These are phyloP conservation scores for Xylariaceae sp. DNA, from an alignment of 2,329 filamentous ascomycete species.

Conservation along the genomic window DNA sequence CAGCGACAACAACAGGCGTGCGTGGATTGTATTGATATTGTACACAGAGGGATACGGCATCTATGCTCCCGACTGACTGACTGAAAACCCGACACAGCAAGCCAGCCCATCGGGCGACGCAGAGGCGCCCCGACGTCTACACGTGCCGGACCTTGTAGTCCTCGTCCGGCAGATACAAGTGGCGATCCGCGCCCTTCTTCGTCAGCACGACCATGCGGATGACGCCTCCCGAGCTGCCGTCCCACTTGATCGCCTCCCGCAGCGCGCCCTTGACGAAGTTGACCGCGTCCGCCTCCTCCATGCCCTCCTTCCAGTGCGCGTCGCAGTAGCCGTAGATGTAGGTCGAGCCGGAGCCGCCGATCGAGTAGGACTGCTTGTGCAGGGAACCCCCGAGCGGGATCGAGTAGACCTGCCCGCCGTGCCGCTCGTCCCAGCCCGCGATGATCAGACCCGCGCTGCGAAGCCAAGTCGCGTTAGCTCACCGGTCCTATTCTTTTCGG, in stretches of 20 bases:
- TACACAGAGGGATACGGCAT: slow-evolving; percentile 21
- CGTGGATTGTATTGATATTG: slow-evolving; percentile 23
- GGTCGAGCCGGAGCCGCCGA: slow-evolving; percentile 94
- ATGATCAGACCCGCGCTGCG: slow-evolving; percentile 92
- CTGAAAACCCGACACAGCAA: too few relatives aligned
- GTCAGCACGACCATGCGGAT: slow-evolving; percentile 98
- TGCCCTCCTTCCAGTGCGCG: slow-evolving; percentile 90
- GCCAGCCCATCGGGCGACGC: too few relatives aligned
- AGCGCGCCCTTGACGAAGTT: slow-evolving; percentile 90
- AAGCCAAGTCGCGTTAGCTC: slow-evolving; percentile 3
- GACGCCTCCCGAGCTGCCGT: slow-evolving; percentile 96
- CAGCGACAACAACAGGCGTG: slow-evolving; percentile 1
- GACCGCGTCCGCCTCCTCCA: slow-evolving; percentile 90
- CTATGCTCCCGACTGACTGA: slow-evolving; percentile 10
- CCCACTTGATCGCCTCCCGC: slow-evolving; percentile 97
- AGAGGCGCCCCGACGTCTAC: too few relatives aligned
- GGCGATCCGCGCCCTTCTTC: slow-evolving; percentile 83
- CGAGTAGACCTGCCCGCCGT: slow-evolving; percentile 96
- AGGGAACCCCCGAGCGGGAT: slow-evolving; percentile 95
- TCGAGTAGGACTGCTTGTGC: slow-evolving; percentile 95
- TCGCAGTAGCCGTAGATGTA: slow-evolving; percentile 99
- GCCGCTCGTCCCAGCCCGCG: slow-evolving; percentile 93
- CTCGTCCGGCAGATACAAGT: slow-evolving; percentile 93
- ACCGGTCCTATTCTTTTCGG: neutral
- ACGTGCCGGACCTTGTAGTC: slow-evolving; percentile 76